Percentiles rank a stretch among this genome's conserved stretches.
Conservation (phyloP, 2,329 filamentous ascomycete genomes). For the Helotiales sp. region DNA sequence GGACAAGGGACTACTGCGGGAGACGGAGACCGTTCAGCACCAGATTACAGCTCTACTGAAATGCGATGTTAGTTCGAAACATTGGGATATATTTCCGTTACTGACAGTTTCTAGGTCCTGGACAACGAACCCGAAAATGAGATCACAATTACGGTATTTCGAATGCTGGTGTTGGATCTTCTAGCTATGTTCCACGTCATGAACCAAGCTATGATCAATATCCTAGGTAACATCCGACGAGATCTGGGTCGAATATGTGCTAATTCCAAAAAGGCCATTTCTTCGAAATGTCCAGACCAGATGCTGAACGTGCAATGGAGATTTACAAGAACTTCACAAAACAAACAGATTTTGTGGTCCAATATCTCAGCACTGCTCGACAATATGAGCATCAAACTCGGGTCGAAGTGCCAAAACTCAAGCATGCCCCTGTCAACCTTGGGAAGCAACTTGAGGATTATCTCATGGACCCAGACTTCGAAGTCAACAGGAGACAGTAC, state of each 20-base stretch:
- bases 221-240: conserved; percentile 69
- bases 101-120: conserved; percentile 65
- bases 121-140: conserved; percentile 92
- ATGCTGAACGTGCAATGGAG: conserved; percentile 87
- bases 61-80: conserved; percentile 75
- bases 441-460: conserved; percentile 93
- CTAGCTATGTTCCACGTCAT: conserved; percentile 90
- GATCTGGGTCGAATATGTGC: neutral
- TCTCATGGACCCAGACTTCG: conserved; percentile 91
- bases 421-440: conserved; percentile 93
- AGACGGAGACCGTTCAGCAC: conserved; percentile 88
- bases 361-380: conserved; percentile 84
- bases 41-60: conserved; percentile 85
- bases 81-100: conserved; percentile 5
- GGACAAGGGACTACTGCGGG: conserved; percentile 88
- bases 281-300: conserved; percentile 95
- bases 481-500: conserved; percentile 90
- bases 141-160: conserved; percentile 92
- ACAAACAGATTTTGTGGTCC: conserved; percentile 91
- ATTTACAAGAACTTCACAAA: conserved; percentile 92
- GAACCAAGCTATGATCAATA: conserved; percentile 97
- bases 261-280: conserved; percentile 72
- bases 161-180: conserved; percentile 87
- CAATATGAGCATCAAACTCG: conserved; percentile 92
- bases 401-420: conserved; percentile 93